Evolutionary conservation across 108 stramenopile genomes (phyloP), one percentile per base, ranked within the genome.

Genomic region (Aurantiochytrium sp.): DNA sequence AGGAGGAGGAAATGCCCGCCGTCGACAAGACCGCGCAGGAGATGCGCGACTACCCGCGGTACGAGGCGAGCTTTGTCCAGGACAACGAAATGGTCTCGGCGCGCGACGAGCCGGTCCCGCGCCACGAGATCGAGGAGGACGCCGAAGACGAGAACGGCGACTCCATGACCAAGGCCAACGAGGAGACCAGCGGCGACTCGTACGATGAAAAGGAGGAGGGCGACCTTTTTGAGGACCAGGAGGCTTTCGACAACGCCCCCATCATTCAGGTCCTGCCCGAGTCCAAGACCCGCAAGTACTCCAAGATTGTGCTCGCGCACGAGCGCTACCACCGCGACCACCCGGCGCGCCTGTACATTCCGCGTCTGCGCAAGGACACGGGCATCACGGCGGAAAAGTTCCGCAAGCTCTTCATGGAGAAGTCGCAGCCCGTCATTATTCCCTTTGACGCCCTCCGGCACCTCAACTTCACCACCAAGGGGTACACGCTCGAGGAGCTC

Each of bases 321-420:
- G 73, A 81, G 45, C 73, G 73, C 45, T 81, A 81, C 73, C 45
- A 81, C 73, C 73, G 73, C 32, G 45, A 81, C 39, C 73, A 81
- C 73, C 73, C 73, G 12, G 73, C 73, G n/a, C 39, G 45, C 27
- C 73, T 81, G 39, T 81, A 81, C 73, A 48, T 81, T 48, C 73
- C 73, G n/a, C 39, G 42, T 12, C 73, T 81, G 42, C 39, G 45
- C 39, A 81, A 41, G 45, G 45, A 81, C 73, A 48, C 73, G 21
- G 42, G 2, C 45, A 41, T 81, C 39, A 81, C 73, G n/a, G 73
- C 45, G 12, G 73, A 81, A 3, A 41, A 81, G 73, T 81, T 81
- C 30, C 73, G 73, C 73, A 81, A 48, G 45, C 39, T 81, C 73
- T 81, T 81, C 24, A 81, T 81, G 73, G 73, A 81, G 39, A 6